Conservation (phyloP, 148 eudicot genomes). For the Simmondsia chinensis region DNA sequence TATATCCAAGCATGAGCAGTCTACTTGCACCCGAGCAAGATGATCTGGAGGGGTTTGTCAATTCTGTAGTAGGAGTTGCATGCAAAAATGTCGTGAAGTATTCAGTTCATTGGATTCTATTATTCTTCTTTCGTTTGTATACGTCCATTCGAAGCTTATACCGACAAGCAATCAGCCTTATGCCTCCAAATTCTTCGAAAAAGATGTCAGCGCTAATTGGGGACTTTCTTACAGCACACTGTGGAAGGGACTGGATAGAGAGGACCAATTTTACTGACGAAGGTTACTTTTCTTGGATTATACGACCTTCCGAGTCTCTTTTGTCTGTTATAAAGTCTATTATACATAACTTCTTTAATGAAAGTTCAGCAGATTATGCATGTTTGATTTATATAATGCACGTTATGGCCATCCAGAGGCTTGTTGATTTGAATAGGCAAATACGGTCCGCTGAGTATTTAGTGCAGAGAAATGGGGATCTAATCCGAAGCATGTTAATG, state of each 20-base stretch:
- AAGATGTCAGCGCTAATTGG: slow-evolving; percentile 52
- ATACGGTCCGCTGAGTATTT: slow-evolving; percentile 50
- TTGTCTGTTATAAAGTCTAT: slow-evolving; percentile 27
- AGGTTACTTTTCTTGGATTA: slow-evolving; percentile 74
- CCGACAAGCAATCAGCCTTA: slow-evolving; percentile 60
- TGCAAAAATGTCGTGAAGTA: slow-evolving; percentile 9
- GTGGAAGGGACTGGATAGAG: slow-evolving; percentile 64
- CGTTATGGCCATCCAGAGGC: slow-evolving; percentile 76
- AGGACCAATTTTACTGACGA: slow-evolving; percentile 33
- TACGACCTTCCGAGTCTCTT: slow-evolving; percentile 57
- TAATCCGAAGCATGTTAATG: slow-evolving; percentile 11
- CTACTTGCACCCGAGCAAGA: slow-evolving; percentile 30
- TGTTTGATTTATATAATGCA: slow-evolving; percentile 56
- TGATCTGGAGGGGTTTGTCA: slow-evolving; percentile 23
- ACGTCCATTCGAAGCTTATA: slow-evolving; percentile 59
- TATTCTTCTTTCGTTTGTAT: slow-evolving; percentile 71
- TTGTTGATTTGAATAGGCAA: slow-evolving; percentile 74
- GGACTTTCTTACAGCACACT: slow-evolving; percentile 48
- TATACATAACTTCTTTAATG: slow-evolving; percentile 25
- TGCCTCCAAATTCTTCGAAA: slow-evolving; percentile 58
- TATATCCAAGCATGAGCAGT: slow-evolving; percentile 42
- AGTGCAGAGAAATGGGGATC: slow-evolving; percentile 29
- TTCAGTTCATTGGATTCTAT: slow-evolving; percentile 32
- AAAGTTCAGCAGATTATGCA: slow-evolving; percentile 26
- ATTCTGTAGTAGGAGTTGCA: slow-evolving; percentile 26